These are phyloP conservation scores for Globisporangium camurandrum DNA, from an alignment of 352 stramenopile species.

Conservation along the genomic window DNA sequence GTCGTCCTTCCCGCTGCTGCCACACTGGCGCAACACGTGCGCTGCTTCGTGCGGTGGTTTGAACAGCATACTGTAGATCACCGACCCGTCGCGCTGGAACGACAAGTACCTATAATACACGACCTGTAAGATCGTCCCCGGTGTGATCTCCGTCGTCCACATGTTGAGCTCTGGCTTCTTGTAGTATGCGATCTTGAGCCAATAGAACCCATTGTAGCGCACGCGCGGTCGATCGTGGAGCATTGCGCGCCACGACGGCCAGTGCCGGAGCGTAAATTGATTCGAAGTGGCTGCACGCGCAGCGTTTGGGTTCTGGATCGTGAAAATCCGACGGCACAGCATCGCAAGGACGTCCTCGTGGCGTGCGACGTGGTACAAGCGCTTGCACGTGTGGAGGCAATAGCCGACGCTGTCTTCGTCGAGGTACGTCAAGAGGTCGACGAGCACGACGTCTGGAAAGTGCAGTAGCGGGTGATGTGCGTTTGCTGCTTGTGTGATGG, in stretches of 20 bases:
- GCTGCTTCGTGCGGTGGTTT: constrained; percentile 52
- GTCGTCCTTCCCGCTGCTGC: too few species aligned
- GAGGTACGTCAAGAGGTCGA: constrained; percentile 62
- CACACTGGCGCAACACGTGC: constrained; percentile 15
- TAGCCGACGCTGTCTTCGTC: constrained; percentile 66
- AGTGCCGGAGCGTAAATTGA: constrained; percentile 56
- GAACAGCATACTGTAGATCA: constrained; percentile 77
- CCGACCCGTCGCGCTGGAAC: constrained; percentile 63
- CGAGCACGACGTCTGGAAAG: constrained; percentile 54
- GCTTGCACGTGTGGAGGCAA: constrained; percentile 47
- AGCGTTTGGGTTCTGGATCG: constrained; percentile 38
- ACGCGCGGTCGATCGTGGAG: constrained; percentile 58
- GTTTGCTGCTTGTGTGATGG: constrained; percentile 12
- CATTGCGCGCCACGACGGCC: constrained; percentile 68
- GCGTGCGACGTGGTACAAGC: constrained; percentile 38
- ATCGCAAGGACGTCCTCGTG: constrained; percentile 58
- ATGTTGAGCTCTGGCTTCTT: constrained; percentile 84
- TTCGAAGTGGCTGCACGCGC: constrained; percentile 31
- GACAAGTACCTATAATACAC: constrained; percentile 83
- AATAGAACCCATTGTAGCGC: constrained; percentile 79
- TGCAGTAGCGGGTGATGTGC: constrained; percentile 44
- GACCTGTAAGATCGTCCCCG: constrained; percentile 67
- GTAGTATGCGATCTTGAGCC: constrained; percentile 71
- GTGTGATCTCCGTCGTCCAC: constrained; percentile 61
- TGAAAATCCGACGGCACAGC: constrained; percentile 66